These are phyloP conservation scores for Beta macrorhiza DNA, from an alignment of 179 eudicot genomes.

Conservation along the genomic window DNA sequence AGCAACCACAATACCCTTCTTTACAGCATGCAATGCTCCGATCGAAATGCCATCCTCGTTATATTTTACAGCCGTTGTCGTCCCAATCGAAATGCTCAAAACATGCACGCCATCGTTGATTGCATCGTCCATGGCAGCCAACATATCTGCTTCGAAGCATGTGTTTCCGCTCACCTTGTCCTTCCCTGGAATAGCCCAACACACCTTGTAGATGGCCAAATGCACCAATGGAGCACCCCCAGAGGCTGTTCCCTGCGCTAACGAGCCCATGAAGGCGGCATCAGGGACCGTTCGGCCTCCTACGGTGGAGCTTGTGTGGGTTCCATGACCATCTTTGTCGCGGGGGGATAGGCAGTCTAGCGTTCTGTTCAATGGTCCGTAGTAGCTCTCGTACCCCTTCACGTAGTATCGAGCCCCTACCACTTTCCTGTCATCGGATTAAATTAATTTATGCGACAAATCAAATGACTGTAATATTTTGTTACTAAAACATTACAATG, in stretches of 20 bases:
- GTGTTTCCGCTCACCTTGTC: conserved; percentile 61
- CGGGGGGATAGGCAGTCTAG: conserved; percentile 73
- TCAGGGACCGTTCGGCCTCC: conserved; percentile 58
- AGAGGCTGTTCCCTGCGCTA: conserved; percentile 78
- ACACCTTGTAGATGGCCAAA: conserved; percentile 77
- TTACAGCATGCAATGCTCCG: conserved; percentile 75
- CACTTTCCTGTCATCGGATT: conserved; percentile 49
- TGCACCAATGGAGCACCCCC: conserved; percentile 87
- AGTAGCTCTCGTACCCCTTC: conserved; percentile 61
- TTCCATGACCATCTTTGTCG: conserved; percentile 88
- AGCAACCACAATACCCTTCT: conserved; percentile 63
- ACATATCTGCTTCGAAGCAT: conserved; percentile 71
- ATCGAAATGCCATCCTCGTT: conserved; percentile 59
- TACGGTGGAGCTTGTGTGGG: conserved; percentile 80
- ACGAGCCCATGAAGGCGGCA: conserved; percentile 55
- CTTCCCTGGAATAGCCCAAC: conserved; percentile 69
- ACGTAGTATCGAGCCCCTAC: conserved; percentile 89
- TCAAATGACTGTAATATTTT: no score
- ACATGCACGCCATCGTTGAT: conserved; percentile 75
- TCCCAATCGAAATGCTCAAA: conserved; percentile 70
- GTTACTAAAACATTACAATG: no score
- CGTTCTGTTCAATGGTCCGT: conserved; percentile 57
- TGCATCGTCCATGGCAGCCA: conserved; percentile 91
- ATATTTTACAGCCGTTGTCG: conserved; percentile 30
- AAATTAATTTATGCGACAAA: not conserved